Evolutionary conservation across 1,284 basidiomycete genomes (phyloP).

Genomic region (Hypsizygus ulmarius): DNA sequence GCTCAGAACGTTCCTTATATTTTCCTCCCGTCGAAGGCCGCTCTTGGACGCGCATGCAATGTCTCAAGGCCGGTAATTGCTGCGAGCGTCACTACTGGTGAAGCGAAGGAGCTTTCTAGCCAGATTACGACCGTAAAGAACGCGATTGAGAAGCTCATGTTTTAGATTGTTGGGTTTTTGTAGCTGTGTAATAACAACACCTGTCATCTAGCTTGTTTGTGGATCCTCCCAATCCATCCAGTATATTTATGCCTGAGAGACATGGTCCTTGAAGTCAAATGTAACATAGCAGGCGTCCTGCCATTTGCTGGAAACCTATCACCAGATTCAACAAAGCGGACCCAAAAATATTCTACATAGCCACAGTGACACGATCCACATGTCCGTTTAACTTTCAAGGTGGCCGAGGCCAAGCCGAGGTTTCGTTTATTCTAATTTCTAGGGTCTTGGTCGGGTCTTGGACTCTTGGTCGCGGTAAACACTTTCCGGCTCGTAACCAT

Average conservation of each 20-base stretch:
- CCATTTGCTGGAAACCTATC: too few relatives aligned
- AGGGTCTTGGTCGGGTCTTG: too few relatives aligned
- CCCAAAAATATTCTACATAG: too few relatives aligned
- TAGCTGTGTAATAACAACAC: background rate
- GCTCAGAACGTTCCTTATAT: constrained; percentile 95
- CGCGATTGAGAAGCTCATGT: constrained; percentile 75
- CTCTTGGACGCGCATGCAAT: constrained; percentile 94
- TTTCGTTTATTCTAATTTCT: background rate
- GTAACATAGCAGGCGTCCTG: too few relatives aligned
- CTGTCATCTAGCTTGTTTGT: background rate
- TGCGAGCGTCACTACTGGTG: constrained; percentile 93
- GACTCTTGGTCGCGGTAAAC: too few relatives aligned
- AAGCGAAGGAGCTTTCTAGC: constrained; percentile 87
- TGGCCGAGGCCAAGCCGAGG: constrained; percentile 2
- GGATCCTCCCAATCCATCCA: background rate
- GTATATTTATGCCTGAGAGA: too few relatives aligned
- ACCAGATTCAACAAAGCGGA: too few relatives aligned
- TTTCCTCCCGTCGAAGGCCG: constrained; percentile 93
- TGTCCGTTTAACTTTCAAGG: constrained; percentile 1
- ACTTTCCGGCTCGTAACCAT: background rate
- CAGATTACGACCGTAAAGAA: constrained; percentile 91
- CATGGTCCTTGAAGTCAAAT: too few relatives aligned
- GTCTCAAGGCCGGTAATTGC: constrained; percentile 96
- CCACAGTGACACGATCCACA: background rate
- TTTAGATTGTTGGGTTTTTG: constrained; percentile 21